Conservation (phyloP, 2,329 filamentous ascomycete species). For the Beauveria scarabaeidicola region DNA sequence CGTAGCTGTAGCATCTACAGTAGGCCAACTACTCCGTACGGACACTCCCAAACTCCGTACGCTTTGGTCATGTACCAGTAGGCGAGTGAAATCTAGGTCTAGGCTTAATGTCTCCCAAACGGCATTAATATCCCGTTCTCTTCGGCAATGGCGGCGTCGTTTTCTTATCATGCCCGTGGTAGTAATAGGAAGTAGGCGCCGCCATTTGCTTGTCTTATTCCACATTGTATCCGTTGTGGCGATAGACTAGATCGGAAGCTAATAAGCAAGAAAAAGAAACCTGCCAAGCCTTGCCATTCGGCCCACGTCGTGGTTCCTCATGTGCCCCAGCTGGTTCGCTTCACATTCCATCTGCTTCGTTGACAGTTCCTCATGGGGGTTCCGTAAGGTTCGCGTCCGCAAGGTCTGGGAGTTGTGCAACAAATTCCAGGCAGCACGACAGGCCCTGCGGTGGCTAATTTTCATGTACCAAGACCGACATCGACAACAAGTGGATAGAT, state of each 20-base stretch:
- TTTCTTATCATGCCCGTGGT: no score
- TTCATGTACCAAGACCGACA: neutral
- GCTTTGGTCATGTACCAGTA: no score
- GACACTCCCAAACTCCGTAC: no score
- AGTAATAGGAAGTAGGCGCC: no score
- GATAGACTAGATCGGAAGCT: neutral
- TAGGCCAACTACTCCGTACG: no score
- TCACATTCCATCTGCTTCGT: constrained; percentile 5
- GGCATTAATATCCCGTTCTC: no score
- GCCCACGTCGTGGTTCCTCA: neutral
- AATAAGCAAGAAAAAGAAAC: neutral
- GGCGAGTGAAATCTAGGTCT: no score
- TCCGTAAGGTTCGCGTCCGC: neutral
- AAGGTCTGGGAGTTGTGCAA: constrained; percentile 4
- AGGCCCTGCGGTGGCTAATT: neutral
- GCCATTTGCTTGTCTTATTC: no score
- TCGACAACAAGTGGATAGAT: neutral
- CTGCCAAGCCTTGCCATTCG: neutral
- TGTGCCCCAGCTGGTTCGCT: constrained; percentile 1
- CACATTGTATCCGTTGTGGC: neutral
- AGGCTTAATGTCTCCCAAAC: no score
- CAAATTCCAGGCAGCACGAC: neutral
- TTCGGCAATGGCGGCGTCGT: no score
- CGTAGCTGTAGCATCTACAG: no score
- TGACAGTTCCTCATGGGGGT: constrained; percentile 7